phyloP scores from a whole-genome alignment of 2,329 filamentous ascomycete species.

The Nemania abortiva region DNA sequence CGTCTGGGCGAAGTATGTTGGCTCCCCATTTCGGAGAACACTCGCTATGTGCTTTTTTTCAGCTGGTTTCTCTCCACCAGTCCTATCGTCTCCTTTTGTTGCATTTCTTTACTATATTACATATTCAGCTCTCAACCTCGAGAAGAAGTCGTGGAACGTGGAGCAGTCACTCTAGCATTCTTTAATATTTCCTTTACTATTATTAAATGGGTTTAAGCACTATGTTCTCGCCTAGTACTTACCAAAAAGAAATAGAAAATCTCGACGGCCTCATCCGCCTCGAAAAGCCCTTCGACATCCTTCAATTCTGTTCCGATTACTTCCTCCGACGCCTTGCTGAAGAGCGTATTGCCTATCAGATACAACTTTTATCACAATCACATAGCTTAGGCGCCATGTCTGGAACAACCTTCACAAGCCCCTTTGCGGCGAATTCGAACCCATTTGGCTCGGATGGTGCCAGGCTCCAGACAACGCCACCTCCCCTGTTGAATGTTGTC shows the following conservation, averaged over 20 bases:
- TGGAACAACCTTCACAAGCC: constrained; percentile 80
- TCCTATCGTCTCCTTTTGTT: background rate
- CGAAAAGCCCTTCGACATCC: constrained; percentile 70
- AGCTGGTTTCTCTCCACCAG: constrained; percentile 1
- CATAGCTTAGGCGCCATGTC: constrained; percentile 70
- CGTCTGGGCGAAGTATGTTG: constrained; percentile 25
- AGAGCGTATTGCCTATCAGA: constrained; percentile 67
- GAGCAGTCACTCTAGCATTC: constrained; percentile 7
- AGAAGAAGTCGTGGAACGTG: constrained; percentile 4
- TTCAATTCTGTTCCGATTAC: constrained; percentile 78
- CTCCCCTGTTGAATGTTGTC: constrained; percentile 67
- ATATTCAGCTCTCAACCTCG: constrained; percentile 1
- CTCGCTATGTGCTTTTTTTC: constrained; percentile 14
- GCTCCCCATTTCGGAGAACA: background rate
- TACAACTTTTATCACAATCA: constrained; percentile 43
- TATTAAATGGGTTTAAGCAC: constrained; percentile 13
- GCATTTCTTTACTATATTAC: background rate
- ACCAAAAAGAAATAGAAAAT: constrained; percentile 72
- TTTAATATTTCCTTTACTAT: background rate
- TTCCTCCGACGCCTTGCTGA: constrained; percentile 74
- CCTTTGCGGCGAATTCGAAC: constrained; percentile 75
- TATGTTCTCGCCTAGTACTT: constrained; percentile 65
- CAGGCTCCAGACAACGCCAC: constrained; percentile 43
- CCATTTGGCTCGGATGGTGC: constrained; percentile 73
- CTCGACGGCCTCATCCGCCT: constrained; percentile 72